These are phyloP conservation scores for Malania oleifera DNA, from an alignment of 164 flowering plant genomes.

Conservation along the genomic window DNA sequence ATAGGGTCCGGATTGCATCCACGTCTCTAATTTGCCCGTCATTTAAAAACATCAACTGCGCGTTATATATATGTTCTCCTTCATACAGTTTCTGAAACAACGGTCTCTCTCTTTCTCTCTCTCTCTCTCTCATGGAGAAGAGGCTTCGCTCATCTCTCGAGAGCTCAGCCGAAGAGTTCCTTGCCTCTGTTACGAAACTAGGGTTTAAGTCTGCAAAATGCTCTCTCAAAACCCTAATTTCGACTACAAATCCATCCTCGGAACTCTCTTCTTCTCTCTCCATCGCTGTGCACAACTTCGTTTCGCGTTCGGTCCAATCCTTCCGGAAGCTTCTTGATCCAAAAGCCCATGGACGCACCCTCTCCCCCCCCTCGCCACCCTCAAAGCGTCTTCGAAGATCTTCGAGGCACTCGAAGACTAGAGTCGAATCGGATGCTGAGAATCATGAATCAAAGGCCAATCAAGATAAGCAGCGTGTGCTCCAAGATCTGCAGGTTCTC, in stretches of 20 bases:
- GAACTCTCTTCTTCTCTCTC: conserved; percentile 53
- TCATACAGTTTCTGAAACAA: too few species aligned
- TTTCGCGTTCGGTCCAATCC: conserved; percentile 42
- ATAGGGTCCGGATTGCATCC: too few species aligned
- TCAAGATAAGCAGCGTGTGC: conserved; percentile 8
- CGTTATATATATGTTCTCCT: too few species aligned
- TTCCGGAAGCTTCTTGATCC: conserved; percentile 27
- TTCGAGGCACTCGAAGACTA: conserved; percentile 21
- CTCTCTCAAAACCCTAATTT: conserved; percentile 60
- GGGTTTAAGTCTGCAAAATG: conserved; percentile 46
- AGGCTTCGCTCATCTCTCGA: conserved; percentile 59
- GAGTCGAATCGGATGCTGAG: conserved; percentile 7
- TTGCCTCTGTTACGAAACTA: conserved; percentile 39
- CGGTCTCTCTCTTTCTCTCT: not conserved
- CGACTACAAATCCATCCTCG: conserved; percentile 42
- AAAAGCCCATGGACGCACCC: not conserved
- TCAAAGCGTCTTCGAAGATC: conserved; percentile 61
- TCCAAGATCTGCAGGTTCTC: conserved; percentile 39
- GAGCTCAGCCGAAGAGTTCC: conserved; percentile 65
- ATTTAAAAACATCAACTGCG: too few species aligned
- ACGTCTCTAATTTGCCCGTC: too few species aligned
- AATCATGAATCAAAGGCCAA: not conserved
- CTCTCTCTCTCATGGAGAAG: conserved; percentile 55
- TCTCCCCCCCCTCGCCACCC: conserved; percentile 53
- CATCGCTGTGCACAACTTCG: conserved; percentile 41